Conservation (phyloP, 139 green algal species). For the Chlorella ohadii region DNA sequence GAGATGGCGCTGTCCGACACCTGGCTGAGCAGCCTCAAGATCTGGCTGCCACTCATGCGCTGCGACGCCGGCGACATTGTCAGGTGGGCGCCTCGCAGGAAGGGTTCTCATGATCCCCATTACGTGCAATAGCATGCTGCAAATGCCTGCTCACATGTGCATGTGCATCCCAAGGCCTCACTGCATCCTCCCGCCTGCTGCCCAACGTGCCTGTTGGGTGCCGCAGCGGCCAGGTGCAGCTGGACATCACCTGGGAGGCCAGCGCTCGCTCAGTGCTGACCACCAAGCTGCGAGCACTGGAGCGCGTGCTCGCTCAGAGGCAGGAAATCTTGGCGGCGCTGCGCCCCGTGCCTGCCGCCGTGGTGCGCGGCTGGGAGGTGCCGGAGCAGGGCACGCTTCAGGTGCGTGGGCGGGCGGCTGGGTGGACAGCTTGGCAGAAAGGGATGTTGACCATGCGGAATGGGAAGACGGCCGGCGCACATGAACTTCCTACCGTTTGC, state of each 20-base stretch:
- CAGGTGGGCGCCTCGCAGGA: not conserved
- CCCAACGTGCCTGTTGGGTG: no score
- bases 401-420: no score
- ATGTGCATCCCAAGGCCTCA: no score
- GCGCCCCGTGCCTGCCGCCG: slow-evolving; percentile 49
- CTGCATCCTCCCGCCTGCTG: no score
- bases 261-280: slow-evolving; percentile 75
- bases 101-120: no score
- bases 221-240: slow-evolving; percentile 50
- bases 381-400: not conserved
- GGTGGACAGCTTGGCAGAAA: no score
- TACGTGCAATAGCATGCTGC: no score
- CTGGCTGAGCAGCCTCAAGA: slow-evolving; percentile 45
- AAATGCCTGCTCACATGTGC: no score
- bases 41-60: slow-evolving; percentile 64
- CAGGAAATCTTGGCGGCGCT: slow-evolving; percentile 78
- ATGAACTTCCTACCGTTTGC: no score
- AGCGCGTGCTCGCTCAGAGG: slow-evolving; percentile 73
- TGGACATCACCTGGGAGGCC: slow-evolving; percentile 83
- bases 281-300: slow-evolving; percentile 75
- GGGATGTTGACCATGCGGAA: no score
- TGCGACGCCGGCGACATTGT: slow-evolving; percentile 53
- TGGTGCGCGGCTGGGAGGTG: not conserved
- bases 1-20: slow-evolving; percentile 77
- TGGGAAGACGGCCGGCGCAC: no score